Percentiles rank a stretch among this genome's conserved stretches.
Evolutionary conservation across 139 green algal genomes (phyloP).

Genomic region (Asterochloris sp.): DNA sequence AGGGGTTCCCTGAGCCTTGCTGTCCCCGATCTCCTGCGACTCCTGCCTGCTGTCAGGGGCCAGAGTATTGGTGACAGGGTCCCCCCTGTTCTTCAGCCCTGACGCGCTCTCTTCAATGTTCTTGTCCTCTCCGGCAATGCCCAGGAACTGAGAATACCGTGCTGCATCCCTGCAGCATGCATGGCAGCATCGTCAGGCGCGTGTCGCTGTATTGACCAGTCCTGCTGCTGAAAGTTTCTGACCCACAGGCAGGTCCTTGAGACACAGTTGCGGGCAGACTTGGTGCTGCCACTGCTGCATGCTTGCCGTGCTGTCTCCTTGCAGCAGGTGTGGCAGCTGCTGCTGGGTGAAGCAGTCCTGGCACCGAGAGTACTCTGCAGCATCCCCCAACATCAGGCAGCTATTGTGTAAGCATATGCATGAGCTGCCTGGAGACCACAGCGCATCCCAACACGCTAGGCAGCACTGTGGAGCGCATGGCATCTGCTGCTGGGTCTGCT

Average conservation of each 20-base stretch:
- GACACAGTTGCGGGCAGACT: neutral
- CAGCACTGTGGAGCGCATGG: too few relatives aligned
- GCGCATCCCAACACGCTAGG: too few relatives aligned
- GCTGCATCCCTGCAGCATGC: slow-evolving; percentile 24
- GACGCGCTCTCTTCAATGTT: slow-evolving; percentile 22
- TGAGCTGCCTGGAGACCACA: too few relatives aligned
- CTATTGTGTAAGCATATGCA: too few relatives aligned
- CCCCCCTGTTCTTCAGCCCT: slow-evolving; percentile 41
- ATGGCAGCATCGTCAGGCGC: neutral
- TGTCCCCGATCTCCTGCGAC: too few relatives aligned
- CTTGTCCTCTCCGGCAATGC: slow-evolving; percentile 47
- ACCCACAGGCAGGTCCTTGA: neutral
- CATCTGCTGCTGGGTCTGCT: too few relatives aligned
- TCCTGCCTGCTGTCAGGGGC: neutral
- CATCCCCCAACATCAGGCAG: too few relatives aligned
- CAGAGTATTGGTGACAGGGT: neutral
- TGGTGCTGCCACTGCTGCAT: too few relatives aligned
- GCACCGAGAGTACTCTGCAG: too few relatives aligned
- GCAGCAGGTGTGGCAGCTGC: too few relatives aligned
- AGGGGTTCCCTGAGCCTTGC: neutral
- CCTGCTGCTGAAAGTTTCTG: neutral
- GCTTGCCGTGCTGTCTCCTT: too few relatives aligned
- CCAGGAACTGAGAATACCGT: slow-evolving; percentile 63
- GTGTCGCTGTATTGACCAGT: neutral
- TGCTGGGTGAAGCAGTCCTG: too few relatives aligned